phyloP scores from a whole-genome alignment of 1,284 basidiomycete species.

The Trichosporon ovoides region DNA sequence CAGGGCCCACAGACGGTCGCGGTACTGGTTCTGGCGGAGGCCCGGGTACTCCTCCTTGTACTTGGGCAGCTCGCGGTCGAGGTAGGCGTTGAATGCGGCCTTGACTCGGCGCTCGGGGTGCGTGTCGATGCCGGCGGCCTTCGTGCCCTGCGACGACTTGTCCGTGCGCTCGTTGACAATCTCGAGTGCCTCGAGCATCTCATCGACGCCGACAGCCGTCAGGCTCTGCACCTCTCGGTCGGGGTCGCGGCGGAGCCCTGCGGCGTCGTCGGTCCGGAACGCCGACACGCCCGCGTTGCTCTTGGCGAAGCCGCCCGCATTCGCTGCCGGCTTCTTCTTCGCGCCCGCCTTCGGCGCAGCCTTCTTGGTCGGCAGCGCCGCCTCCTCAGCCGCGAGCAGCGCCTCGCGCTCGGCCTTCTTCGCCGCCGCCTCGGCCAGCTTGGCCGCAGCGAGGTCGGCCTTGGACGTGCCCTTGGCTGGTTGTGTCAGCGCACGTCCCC shows the following conservation, averaged over 20 bases:
- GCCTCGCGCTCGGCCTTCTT: slow-evolving; percentile 53
- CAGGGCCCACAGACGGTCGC: slow-evolving; percentile 47
- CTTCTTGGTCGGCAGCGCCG: slow-evolving; percentile 58
- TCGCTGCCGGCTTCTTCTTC: slow-evolving; percentile 28
- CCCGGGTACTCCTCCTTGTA: slow-evolving; percentile 60
- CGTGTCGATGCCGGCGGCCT: slow-evolving; percentile 75
- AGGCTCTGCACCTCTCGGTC: slow-evolving; percentile 59
- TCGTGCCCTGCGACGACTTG: slow-evolving; percentile 72
- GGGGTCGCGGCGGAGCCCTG: slow-evolving; percentile 55
- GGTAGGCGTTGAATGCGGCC: slow-evolving; percentile 88
- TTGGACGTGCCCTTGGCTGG: slow-evolving; percentile 53
- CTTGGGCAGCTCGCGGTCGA: slow-evolving; percentile 78
- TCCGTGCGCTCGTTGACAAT: slow-evolving; percentile 87
- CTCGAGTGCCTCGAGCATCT: slow-evolving; percentile 82
- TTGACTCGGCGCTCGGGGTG: slow-evolving; percentile 95
- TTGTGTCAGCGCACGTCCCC: neutral
- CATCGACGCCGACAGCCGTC: slow-evolving; percentile 81
- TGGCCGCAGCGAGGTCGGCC: slow-evolving; percentile 59
- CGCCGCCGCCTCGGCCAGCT: slow-evolving; percentile 52
- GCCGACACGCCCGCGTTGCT: slow-evolving; percentile 24
- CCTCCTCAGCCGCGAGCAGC: slow-evolving; percentile 74
- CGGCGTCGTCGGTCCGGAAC: slow-evolving; percentile 55
- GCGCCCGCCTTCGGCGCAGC: slow-evolving; percentile 39
- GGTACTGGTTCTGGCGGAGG: slow-evolving; percentile 48
- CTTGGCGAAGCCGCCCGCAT: slow-evolving; percentile 8